Conservation (phyloP, 2,329 filamentous ascomycete genomes). For the Lecanicillium sp. region DNA sequence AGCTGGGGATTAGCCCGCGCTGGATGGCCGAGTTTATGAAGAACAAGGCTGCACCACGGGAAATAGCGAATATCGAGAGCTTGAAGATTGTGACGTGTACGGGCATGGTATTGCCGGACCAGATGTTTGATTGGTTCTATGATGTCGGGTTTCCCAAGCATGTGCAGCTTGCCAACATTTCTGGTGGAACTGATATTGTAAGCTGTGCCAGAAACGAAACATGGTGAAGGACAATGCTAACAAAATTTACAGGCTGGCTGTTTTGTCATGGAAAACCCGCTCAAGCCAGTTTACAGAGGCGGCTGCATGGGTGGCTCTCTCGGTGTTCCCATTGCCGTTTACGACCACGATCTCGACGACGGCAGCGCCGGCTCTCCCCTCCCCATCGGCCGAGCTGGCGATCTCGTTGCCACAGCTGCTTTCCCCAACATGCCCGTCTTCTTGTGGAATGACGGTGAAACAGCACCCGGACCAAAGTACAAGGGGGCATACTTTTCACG, state of each 20-base stretch:
- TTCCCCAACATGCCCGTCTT: constrained; percentile 71
- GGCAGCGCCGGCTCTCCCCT: constrained; percentile 34
- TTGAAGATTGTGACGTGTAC: constrained; percentile 60
- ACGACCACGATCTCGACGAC: constrained; percentile 51
- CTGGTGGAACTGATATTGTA: constrained; percentile 70
- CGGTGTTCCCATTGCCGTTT: constrained; percentile 46
- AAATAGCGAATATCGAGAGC: constrained; percentile 52
- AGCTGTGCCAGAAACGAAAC: constrained; percentile 16
- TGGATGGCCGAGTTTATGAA: constrained; percentile 69
- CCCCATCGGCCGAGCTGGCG: constrained; percentile 56
- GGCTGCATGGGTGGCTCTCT: constrained; percentile 42
- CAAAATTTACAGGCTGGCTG: constrained; percentile 39
- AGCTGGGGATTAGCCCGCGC: constrained; percentile 66
- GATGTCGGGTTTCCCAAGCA: constrained; percentile 59
- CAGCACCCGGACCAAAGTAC: constrained; percentile 47
- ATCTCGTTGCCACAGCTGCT: constrained; percentile 60
- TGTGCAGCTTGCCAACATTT: constrained; percentile 65
- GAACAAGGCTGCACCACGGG: constrained; percentile 50
- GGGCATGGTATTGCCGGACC: constrained; percentile 73
- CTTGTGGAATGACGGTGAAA: constrained; percentile 49
- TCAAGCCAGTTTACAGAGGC: constrained; percentile 56
- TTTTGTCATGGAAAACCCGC: constrained; percentile 57
- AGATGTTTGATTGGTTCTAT: constrained; percentile 72
- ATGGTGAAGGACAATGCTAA: not conserved
- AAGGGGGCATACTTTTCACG: constrained; percentile 52